phyloP scores from a whole-genome alignment of 129 eudicot species.

The Deinandra increscens region DNA sequence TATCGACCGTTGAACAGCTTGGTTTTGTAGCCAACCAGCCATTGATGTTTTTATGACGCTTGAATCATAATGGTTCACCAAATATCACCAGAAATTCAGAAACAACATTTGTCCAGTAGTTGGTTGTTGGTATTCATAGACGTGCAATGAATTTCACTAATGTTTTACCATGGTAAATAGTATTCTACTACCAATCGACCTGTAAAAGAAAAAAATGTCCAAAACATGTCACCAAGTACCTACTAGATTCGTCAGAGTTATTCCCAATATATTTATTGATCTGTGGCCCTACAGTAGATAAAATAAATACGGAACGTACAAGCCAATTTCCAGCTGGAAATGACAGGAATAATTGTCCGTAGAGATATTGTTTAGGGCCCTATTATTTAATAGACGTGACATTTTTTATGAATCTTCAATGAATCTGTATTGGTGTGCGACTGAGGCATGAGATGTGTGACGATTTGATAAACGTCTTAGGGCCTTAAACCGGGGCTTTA shows the following conservation, averaged over 20 bases:
- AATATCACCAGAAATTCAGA: conserved; percentile 34
- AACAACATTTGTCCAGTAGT: conserved; percentile 25
- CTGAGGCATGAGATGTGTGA: too few relatives aligned
- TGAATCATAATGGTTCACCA: conserved; percentile 35
- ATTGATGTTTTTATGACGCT: conserved; percentile 25
- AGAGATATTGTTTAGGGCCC: conserved; percentile 1
- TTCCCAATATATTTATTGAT: conserved; percentile 4
- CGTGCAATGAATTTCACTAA: conserved; percentile 4
- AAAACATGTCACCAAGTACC: conserved; percentile 14
- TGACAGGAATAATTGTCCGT: conserved; percentile 21
- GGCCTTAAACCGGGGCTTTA: too few relatives aligned
- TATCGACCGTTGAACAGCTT: conserved; percentile 33
- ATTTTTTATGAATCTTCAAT: neutral
- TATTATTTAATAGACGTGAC: neutral
- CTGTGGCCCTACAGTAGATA: too few relatives aligned
- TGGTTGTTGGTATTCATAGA: conserved; percentile 27
- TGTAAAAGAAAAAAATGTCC: conserved; percentile 9
- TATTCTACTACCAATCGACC: conserved; percentile 3
- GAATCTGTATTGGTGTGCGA: neutral
- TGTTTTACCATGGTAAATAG: conserved; percentile 20
- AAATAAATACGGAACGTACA: conserved; percentile 4
- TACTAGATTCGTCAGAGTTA: conserved; percentile 13
- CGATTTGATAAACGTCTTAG: too few relatives aligned
- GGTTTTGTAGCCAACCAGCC: conserved; percentile 33
- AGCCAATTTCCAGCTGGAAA: conserved; percentile 16